phyloP scores from a whole-genome alignment of 2,329 filamentous ascomycete genomes.

The Cercospora nicotianae region DNA sequence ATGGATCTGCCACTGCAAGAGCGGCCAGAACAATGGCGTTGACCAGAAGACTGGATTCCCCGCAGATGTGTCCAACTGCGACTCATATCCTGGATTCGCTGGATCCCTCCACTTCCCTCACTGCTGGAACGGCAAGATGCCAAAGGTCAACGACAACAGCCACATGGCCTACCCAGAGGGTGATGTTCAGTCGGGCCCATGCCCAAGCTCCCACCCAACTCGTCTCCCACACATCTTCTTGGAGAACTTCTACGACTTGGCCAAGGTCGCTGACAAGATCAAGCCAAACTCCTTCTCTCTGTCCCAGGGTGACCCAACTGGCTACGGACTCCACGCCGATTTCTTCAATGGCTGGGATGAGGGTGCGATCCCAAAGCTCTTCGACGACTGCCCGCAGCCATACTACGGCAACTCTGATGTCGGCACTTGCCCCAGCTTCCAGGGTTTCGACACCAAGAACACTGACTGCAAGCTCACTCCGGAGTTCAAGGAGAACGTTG shows the following conservation, averaged over 20 bases:
- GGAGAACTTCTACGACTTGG: slow-evolving; percentile 42
- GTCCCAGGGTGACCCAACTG: slow-evolving; percentile 50
- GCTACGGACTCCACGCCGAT: slow-evolving; percentile 56
- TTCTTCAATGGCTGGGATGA: slow-evolving; percentile 55
- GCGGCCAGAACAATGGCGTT: slow-evolving; percentile 45
- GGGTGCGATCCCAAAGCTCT: slow-evolving; percentile 63
- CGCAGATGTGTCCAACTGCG: slow-evolving; percentile 69
- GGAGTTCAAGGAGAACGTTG: slow-evolving; percentile 46
- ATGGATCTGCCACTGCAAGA: slow-evolving; percentile 55
- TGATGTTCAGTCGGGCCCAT: slow-evolving; percentile 52
- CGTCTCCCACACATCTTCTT: slow-evolving; percentile 59
- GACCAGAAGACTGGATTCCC: slow-evolving; percentile 50
- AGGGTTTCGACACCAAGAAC: slow-evolving; percentile 18
- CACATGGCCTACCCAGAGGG: slow-evolving; percentile 64
- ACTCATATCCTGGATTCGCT: slow-evolving; percentile 55
- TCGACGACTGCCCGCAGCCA: slow-evolving; percentile 64
- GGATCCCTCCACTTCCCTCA: slow-evolving; percentile 70
- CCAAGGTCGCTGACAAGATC: slow-evolving; percentile 40
- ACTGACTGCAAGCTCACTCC: slow-evolving; percentile 52
- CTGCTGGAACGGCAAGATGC: slow-evolving; percentile 65
- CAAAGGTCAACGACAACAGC: slow-evolving; percentile 30
- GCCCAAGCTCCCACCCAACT: slow-evolving; percentile 54
- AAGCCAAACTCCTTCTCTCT: slow-evolving; percentile 47
- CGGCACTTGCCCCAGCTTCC: slow-evolving; percentile 53
- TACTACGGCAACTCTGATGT: slow-evolving; percentile 64